phyloP scores from a whole-genome alignment of 2,329 filamentous ascomycete genomes.

The Ceratocystis lukuohia region DNA sequence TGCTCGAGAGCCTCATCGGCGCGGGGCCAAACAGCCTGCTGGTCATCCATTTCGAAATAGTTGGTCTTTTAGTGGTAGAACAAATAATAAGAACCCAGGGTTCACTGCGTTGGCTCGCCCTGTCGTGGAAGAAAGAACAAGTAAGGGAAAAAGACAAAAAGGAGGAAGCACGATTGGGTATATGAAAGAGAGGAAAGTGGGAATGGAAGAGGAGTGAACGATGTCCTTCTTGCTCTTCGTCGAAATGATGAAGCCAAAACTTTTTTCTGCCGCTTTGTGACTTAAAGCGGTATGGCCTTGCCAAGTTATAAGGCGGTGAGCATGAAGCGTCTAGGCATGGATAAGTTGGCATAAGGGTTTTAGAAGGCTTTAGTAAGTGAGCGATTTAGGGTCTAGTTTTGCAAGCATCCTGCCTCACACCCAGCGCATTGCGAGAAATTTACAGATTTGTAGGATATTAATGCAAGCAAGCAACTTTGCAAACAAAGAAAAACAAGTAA shows the following conservation, averaged over 20 bases:
- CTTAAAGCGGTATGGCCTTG: neutral
- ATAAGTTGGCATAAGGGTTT: neutral
- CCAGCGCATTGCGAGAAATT: neutral
- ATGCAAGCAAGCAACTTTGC: too few species aligned
- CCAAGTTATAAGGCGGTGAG: constrained; percentile 11
- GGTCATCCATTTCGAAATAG: constrained; percentile 16
- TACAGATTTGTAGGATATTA: neutral
- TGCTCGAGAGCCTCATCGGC: constrained; percentile 62
- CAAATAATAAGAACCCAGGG: constrained; percentile 33
- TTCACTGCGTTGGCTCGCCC: constrained; percentile 51
- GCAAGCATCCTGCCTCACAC: too few species aligned
- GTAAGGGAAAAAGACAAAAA: constrained; percentile 12
- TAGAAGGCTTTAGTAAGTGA: too few species aligned
- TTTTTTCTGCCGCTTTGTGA: constrained; percentile 17
- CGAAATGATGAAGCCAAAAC: constrained; percentile 19
- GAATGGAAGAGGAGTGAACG: too few species aligned
- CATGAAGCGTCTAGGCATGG: neutral
- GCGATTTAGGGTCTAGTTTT: neutral
- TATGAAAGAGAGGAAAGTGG: too few species aligned
- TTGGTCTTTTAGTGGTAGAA: constrained; percentile 5
- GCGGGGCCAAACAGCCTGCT: constrained; percentile 48
- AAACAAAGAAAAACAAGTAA: too few species aligned
- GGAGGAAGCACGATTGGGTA: constrained; percentile 16
- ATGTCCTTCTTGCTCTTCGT: too few species aligned
- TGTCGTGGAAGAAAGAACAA: constrained; percentile 26